A percentile compares a stretch with the other conserved stretches of the same genome.
Conservation (phyloP, 768 basidiomycete genomes). For the Calocybe cyanea region DNA sequence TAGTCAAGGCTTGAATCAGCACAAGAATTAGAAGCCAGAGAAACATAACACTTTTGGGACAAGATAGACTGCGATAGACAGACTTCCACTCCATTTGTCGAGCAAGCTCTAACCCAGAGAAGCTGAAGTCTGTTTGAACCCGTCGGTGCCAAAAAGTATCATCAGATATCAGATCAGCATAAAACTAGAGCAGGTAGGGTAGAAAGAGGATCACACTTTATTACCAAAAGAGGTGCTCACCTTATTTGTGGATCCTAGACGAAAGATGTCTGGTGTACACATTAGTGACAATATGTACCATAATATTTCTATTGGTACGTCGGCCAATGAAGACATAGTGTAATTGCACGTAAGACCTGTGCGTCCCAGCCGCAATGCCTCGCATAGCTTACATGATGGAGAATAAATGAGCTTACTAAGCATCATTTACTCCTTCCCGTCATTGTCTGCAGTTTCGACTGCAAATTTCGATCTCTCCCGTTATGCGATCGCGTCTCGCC, state of each 20-base stretch:
- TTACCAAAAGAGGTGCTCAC: slow-evolving; percentile 26
- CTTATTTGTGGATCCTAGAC: slow-evolving; percentile 59
- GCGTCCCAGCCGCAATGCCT: too few species aligned
- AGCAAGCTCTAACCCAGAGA: slow-evolving; percentile 66
- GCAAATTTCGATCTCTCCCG: too few species aligned
- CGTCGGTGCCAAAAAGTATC: slow-evolving; percentile 79
- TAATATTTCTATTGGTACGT: slow-evolving; percentile 72
- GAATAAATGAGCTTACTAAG: too few species aligned
- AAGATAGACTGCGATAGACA: slow-evolving; percentile 68
- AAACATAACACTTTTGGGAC: slow-evolving; percentile 58
- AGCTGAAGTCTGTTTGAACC: slow-evolving; percentile 72
- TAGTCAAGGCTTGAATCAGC: slow-evolving; percentile 1
- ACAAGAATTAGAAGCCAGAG: not conserved
- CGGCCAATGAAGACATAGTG: slow-evolving; percentile 38
- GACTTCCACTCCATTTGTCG: slow-evolving; percentile 75
- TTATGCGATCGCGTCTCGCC: too few species aligned
- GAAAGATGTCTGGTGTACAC: slow-evolving; percentile 49
- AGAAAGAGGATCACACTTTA: not conserved
- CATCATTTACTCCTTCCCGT: too few species aligned
- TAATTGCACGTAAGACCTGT: too few species aligned
- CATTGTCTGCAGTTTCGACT: too few species aligned
- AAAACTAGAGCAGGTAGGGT: slow-evolving; percentile 34
- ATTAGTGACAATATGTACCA: slow-evolving; percentile 64
- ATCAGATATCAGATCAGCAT: slow-evolving; percentile 58
- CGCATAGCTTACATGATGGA: too few species aligned